Percentiles rank a stretch among this genome's conserved stretches.
Evolutionary conservation across 2,329 filamentous ascomycete genomes (phyloP).

Genomic region (Pestalotiopsis sp.): DNA sequence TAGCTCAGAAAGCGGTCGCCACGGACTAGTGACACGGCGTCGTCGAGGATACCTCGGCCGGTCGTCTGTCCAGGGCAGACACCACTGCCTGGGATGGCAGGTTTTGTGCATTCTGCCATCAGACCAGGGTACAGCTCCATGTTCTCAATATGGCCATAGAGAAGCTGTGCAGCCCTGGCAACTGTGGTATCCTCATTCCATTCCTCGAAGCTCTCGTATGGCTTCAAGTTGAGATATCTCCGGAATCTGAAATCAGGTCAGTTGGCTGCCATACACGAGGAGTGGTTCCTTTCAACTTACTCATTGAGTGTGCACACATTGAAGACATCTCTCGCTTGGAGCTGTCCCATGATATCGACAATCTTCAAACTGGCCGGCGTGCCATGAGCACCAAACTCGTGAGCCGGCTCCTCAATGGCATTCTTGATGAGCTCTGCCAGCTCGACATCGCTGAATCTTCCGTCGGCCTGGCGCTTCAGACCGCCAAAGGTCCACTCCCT

Average conservation of each 20-base stretch:
- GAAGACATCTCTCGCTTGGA: slow-evolving; percentile 13
- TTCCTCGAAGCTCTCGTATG: slow-evolving; percentile 17
- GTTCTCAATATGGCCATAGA: slow-evolving; percentile 21
- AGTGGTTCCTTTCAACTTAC: neutral
- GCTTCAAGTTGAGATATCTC: slow-evolving; percentile 15
- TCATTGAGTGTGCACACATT: slow-evolving; percentile 14
- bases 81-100: slow-evolving; percentile 38
- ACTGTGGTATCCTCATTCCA: slow-evolving; percentile 15
- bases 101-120: slow-evolving; percentile 20
- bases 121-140: slow-evolving; percentile 21
- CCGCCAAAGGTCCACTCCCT: slow-evolving; percentile 67
- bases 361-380: slow-evolving; percentile 15
- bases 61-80: slow-evolving; percentile 46
- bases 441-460: slow-evolving; percentile 75
- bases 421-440: slow-evolving; percentile 79
- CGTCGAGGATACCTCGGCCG: slow-evolving; percentile 47
- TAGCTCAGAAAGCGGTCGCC: slow-evolving; percentile 49
- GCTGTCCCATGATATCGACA: slow-evolving; percentile 16
- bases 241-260: slow-evolving; percentile 2
- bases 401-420: slow-evolving; percentile 35
- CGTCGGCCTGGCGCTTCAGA: slow-evolving; percentile 66
- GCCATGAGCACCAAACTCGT: slow-evolving; percentile 15
- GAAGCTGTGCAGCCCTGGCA: slow-evolving; percentile 16
- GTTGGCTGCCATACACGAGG: neutral
- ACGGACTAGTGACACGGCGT: slow-evolving; percentile 48